Conservation (phyloP, 768 basidiomycete genomes). For the Boletus rubroflammeus region DNA sequence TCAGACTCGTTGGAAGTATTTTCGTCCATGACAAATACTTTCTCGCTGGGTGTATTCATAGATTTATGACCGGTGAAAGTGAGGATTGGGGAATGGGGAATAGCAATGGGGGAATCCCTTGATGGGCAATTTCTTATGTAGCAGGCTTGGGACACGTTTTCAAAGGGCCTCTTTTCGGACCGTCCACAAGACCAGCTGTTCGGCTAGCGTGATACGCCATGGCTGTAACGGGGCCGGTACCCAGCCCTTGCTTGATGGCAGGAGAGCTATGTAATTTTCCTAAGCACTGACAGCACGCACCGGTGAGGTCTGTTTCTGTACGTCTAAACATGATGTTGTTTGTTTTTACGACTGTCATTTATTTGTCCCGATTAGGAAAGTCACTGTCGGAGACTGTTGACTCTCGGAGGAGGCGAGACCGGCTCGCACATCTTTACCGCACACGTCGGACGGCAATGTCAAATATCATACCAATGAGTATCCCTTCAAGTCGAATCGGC, state of each 20-base stretch:
- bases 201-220: slow-evolving; percentile 9
- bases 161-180: background rate
- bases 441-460: background rate
- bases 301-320: background rate
- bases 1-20: background rate
- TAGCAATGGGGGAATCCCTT: background rate
- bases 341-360: background rate
- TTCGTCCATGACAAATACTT: background rate
- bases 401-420: background rate
- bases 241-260: background rate
- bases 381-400: background rate
- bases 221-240: background rate
- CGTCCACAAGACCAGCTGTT: background rate
- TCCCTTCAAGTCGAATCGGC: background rate
- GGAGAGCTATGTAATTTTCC: background rate
- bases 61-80: background rate
- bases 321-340: background rate
- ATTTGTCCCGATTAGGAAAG: background rate
- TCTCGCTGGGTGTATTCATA: slow-evolving; percentile 7
- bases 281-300: background rate
- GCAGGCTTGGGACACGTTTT: background rate
- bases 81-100: background rate
- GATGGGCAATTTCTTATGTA: background rate
- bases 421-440: background rate
- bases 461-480: background rate